Evolutionary conservation across 2,329 filamentous ascomycete genomes (phyloP), one percentile per base, ranked within the genome.

Genomic region (Lasiodiplodia theobromae): DNA sequence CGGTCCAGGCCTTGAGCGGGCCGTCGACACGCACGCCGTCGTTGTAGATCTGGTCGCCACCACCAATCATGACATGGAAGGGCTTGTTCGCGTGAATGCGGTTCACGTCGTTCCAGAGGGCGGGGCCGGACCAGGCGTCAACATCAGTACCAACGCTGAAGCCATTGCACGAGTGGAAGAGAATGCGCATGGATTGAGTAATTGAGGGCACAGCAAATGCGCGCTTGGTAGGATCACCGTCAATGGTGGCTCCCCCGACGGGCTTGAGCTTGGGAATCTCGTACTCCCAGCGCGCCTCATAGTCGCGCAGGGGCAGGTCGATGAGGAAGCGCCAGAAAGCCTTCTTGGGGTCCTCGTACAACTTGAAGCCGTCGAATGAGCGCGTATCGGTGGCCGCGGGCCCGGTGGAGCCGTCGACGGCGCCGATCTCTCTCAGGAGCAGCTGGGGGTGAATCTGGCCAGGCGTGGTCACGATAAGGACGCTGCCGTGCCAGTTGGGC

Each of bases 31-130:
- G 88, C 72, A 98, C 93, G 28, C 92, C 92, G 68, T 90, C 88
- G 72, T 90, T 90, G 80, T 91, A 91, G 72, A 90, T 89, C 80
- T 97, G 95, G 76, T 98, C 95, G 69, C 95, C 95, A 68, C 95
- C 95, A 65, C 95, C 95, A 71, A 97, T 87, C 90, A 91, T 92
- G 72, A 89, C 86, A 74, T 89, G 87, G 77, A 90, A 89, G 8
- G 88, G 87, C 71, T 83, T 83, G 75, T 86, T 76, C 72, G 83
- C 83, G 73, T 91, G 88, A 69, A 87, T 80, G 56, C 88, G 85
- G 68, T 90, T 75, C 38, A 89, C 88, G 70, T 90, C 88, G 71
- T 89, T 87, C 88, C 88, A 90, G 37, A 91, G 79, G 28, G 84
- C 86, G 2, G 86, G 86, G 1, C 88, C 88, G 44, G 85, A 83